Base-by-base conservation (phyloP, 2,329 filamentous ascomycete species). In the Biscogniauxia sp. region DNA sequence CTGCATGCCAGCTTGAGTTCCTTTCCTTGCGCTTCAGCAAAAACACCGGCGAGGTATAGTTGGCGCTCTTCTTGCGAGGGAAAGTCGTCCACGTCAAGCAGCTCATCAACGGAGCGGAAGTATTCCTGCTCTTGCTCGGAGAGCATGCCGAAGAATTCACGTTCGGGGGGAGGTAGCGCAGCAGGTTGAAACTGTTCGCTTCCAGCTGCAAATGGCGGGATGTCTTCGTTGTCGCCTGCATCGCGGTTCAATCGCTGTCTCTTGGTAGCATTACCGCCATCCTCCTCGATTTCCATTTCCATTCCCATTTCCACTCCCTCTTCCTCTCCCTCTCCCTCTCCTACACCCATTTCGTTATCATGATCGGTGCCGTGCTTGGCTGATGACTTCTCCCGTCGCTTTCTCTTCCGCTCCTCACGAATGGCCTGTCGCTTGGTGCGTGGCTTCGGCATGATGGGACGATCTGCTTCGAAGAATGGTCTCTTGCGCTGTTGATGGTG, bases 1-100 rank as follows among this genome's bases (percentile, higher is more conserved):
- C 93, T 97, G 78, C 92, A 95, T 23, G 93, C 93, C 64, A 99
- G 86, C 81, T 98, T 99, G 72, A 99, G 81, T 76, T 98, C 95
- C 77, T 98, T 98, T 63, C 92, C 93, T 62, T 88, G 82, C 0
- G 93, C 93, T 77, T 98, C 94, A 67, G 85, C 83, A 77, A 91
- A 96, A 56, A 98, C 90, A 74, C 89, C 96, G 63, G 89, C 86
- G 53, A 98, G 76, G 70, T 92, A 93, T 54, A 89, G 70, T 57
- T 81, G 79, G 60, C 88, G 84, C 67, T 93, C 90, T 67, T 97
- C 92, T 56, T 86, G 75, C 49, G 88, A 87, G 50, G 85, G 86
- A 74, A 98, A 98, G 73, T 94, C 87, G 77, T 98, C 95, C 67
- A 92, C 77, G 75, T 97, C 93, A 61, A 99, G 87, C 78, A 96